phyloP scores from a whole-genome alignment of 164 flowering plant genomes.

The Pachysandra terminalis region DNA sequence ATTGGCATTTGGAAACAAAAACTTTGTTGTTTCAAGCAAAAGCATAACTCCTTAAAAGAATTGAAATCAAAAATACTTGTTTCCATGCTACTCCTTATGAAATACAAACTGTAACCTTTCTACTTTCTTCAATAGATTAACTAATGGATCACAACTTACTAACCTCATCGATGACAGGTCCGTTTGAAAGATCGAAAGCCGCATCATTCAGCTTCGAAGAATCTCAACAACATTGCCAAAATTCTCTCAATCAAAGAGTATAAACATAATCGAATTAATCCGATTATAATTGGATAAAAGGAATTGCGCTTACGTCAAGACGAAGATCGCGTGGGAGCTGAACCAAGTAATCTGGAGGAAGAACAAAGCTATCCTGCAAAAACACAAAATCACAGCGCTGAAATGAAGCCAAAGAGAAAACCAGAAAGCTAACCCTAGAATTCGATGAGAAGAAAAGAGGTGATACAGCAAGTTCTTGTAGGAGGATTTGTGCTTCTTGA shows the following conservation, averaged over 20 bases:
- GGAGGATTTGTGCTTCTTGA: constrained; percentile 36
- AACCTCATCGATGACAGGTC: constrained; percentile 82
- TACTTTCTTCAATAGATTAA: too few species aligned
- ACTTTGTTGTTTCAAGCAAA: too few species aligned
- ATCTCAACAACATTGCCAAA: constrained; percentile 17
- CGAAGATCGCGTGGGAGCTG: constrained; percentile 67
- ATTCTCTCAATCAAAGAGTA: constrained; percentile 11
- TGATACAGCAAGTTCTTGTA: constrained; percentile 54
- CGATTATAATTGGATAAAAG: constrained; percentile 1
- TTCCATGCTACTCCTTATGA: too few species aligned
- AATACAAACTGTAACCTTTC: too few species aligned
- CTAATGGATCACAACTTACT: constrained; percentile 12
- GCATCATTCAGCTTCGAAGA: constrained; percentile 82
- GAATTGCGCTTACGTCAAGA: constrained; percentile 41
- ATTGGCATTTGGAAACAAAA: too few species aligned
- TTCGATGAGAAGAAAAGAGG: background rate
- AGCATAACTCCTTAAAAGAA: too few species aligned
- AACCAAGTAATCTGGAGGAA: constrained; percentile 73
- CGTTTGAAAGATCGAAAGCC: constrained; percentile 90
- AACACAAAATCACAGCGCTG: constrained; percentile 1
- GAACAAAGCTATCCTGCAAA: constrained; percentile 70
- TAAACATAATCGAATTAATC: constrained; percentile 2
- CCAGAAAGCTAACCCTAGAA: background rate
- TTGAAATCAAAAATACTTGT: too few species aligned
- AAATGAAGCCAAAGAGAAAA: background rate